Conservation (phyloP, 345 rosid species). For the Cardamine chenopodiifolia region DNA sequence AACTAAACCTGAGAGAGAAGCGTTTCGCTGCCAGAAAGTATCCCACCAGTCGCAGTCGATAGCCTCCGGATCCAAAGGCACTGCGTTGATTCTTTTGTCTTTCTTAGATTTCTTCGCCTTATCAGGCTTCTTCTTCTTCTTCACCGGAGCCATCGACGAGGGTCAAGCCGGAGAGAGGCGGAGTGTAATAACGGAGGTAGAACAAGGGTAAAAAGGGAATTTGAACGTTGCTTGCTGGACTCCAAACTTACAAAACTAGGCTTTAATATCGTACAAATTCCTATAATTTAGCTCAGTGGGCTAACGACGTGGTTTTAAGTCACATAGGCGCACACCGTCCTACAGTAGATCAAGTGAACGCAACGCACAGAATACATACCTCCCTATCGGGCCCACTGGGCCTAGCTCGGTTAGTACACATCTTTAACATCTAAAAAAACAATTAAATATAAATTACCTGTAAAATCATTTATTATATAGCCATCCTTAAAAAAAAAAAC, state of each 20-base stretch:
- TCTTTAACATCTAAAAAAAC: not conserved
- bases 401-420: not conserved
- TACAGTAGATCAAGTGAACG: not conserved
- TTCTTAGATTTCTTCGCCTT: constrained; percentile 65
- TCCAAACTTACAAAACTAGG: not conserved
- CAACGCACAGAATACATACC: not conserved
- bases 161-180: not conserved
- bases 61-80: constrained; percentile 68
- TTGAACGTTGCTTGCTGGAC: not conserved
- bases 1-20: constrained; percentile 60
- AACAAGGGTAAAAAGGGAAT: constrained; percentile 14
- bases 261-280: not conserved
- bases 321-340: not conserved
- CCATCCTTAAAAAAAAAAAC: not conserved
- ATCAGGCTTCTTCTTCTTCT: constrained; percentile 49
- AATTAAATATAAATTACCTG: not conserved
- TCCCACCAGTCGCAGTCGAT: constrained; percentile 94
- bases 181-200: not conserved
- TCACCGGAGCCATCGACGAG: constrained; percentile 57
- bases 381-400: not conserved
- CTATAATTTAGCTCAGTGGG: not conserved
- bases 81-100: constrained; percentile 43
- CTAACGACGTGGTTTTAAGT: not conserved
- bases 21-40: constrained; percentile 74
- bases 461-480: not conserved